Percentiles rank a stretch among this genome's conserved stretches.
Conservation (phyloP, 768 basidiomycete genomes). For the Kwoniella sp. region DNA sequence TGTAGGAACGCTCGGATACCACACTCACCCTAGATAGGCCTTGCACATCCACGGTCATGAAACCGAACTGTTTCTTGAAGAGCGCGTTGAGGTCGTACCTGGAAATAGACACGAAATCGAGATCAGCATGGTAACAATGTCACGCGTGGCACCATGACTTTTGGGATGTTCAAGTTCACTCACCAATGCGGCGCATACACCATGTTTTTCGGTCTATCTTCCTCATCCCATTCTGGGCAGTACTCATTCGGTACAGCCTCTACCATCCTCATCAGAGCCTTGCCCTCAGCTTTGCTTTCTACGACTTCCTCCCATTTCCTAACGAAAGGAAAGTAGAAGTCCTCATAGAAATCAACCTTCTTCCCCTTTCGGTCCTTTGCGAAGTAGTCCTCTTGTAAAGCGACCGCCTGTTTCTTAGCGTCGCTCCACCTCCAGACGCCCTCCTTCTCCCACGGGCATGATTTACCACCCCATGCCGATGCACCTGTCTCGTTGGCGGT, state of each 20-base stretch:
- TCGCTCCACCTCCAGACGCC: constrained; percentile 90
- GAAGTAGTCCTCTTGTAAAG: constrained; percentile 85
- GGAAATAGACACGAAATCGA: constrained; percentile 6
- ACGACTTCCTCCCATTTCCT: constrained; percentile 46
- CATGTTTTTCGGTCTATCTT: constrained; percentile 66
- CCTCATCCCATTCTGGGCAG: constrained; percentile 73
- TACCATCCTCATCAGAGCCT: constrained; percentile 41
- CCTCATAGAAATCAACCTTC: constrained; percentile 51
- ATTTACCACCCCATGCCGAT: constrained; percentile 63
- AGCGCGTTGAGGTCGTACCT: constrained; percentile 93
- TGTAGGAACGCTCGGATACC: not conserved
- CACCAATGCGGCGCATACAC: constrained; percentile 77
- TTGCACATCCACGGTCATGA: constrained; percentile 91
- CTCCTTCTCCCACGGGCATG: constrained; percentile 86
- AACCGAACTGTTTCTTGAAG: constrained; percentile 79
- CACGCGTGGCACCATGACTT: no score
- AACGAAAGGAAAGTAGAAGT: constrained; percentile 56
- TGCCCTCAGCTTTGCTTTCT: constrained; percentile 11
- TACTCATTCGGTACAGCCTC: constrained; percentile 97
- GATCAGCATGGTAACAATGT: not conserved
- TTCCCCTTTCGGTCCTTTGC: constrained; percentile 67
- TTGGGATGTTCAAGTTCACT: constrained; percentile 39
- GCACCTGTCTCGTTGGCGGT: constrained; percentile 65
- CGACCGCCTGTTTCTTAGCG: constrained; percentile 68
- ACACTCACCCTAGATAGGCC: constrained; percentile 75